Conservation (phyloP, 805 yeast genomes). For the Cyberlindnera japonica region DNA sequence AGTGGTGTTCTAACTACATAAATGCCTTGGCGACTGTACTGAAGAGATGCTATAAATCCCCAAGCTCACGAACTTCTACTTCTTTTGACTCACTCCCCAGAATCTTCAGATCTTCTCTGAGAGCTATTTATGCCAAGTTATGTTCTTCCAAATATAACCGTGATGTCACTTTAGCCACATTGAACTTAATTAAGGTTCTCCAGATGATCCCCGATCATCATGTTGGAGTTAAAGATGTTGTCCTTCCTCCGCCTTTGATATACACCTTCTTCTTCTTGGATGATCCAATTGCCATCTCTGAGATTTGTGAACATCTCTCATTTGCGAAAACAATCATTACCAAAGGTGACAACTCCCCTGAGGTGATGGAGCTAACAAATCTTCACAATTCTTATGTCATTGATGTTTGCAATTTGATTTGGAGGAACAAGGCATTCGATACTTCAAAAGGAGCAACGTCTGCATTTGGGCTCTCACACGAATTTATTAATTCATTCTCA, state of each 20-base stretch:
- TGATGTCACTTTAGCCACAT: slow-evolving; percentile 7
- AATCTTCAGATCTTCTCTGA: slow-evolving; percentile 5
- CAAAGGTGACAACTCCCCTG: slow-evolving; percentile 13
- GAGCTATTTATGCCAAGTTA: not conserved
- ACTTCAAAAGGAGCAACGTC: slow-evolving; percentile 28
- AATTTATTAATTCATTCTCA: slow-evolving; percentile 25
- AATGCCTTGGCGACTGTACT: slow-evolving; percentile 4
- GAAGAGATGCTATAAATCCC: slow-evolving; percentile 1
- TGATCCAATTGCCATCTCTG: slow-evolving; percentile 44
- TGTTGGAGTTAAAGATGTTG: slow-evolving; percentile 26
- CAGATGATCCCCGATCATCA: slow-evolving; percentile 21
- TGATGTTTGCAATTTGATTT: slow-evolving; percentile 51
- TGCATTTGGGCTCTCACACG: slow-evolving; percentile 32
- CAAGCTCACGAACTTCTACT: not conserved
- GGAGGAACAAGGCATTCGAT: slow-evolving; percentile 53
- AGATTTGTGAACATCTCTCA: slow-evolving; percentile 43
- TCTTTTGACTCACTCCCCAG: not conserved
- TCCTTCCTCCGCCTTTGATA: slow-evolving; percentile 38
- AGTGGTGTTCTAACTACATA: slow-evolving; percentile 14
- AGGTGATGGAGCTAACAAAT: slow-evolving; percentile 26
- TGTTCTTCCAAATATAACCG: slow-evolving; percentile 7
- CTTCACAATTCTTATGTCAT: slow-evolving; percentile 49
- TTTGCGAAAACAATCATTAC: slow-evolving; percentile 26
- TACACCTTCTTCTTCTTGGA: slow-evolving; percentile 38
- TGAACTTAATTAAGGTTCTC: slow-evolving; percentile 11